Evolutionary conservation across 768 basidiomycete species (phyloP).

Genomic region (Suillus alpinus): DNA sequence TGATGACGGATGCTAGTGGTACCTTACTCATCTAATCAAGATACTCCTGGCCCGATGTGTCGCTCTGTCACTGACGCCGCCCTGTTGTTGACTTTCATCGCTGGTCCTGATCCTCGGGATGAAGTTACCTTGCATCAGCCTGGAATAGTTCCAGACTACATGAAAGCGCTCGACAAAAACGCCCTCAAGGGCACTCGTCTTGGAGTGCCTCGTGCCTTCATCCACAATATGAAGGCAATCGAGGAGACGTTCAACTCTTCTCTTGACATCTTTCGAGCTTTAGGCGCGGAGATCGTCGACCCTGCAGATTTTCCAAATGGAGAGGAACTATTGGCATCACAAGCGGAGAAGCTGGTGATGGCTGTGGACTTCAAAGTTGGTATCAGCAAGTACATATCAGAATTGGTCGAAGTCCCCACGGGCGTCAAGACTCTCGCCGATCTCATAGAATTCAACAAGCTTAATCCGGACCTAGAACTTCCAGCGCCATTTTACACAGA

Average conservation of each 20-base stretch:
- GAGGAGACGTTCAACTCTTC: conserved; percentile 37
- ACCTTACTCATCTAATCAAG: conserved; percentile 55
- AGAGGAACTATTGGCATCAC: conserved; percentile 44
- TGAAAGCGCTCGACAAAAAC: conserved; percentile 44
- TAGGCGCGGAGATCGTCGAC: conserved; percentile 56
- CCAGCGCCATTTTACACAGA: conserved; percentile 30
- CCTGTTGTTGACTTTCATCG: conserved; percentile 49
- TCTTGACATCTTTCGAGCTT: conserved; percentile 32
- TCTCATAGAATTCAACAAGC: too few relatives aligned
- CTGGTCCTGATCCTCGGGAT: conserved; percentile 51
- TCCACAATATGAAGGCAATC: conserved; percentile 20
- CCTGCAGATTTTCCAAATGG: conserved; percentile 58
- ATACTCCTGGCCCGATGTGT: conserved; percentile 57
- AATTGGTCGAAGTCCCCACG: conserved; percentile 49
- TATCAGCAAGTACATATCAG: conserved; percentile 46
- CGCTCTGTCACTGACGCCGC: conserved; percentile 56
- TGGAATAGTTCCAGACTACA: conserved; percentile 49
- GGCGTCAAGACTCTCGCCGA: conserved; percentile 40
- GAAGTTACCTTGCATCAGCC: conserved; percentile 53
- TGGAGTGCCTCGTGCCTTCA: conserved; percentile 46
- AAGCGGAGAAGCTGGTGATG: conserved; percentile 51
- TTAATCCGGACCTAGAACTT: conserved; percentile 51
- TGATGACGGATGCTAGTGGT: conserved; percentile 37
- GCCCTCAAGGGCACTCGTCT: conserved; percentile 50
- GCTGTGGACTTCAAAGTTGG: conserved; percentile 62